Evolutionary conservation across 1,284 basidiomycete genomes (phyloP).

Genomic region (Melampsora americana): DNA sequence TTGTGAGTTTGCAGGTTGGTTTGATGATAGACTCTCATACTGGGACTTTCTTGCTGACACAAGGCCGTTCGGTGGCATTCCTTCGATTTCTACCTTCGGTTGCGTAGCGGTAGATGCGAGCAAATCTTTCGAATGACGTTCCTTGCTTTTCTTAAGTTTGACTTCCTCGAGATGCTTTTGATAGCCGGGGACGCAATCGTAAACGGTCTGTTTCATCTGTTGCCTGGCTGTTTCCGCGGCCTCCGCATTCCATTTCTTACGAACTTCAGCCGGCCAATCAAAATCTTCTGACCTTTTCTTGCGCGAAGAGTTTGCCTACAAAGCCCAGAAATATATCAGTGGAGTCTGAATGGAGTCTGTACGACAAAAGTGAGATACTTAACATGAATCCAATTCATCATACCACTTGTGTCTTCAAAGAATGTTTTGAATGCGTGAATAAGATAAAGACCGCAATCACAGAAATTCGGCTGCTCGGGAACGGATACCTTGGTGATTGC

Average conservation of each 20-base stretch:
- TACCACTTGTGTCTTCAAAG: conserved; percentile 60
- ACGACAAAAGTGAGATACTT: not conserved
- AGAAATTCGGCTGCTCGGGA: conserved; percentile 74
- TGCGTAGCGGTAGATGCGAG: no score
- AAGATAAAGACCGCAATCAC: conserved; percentile 79
- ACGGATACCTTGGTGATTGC: conserved; percentile 57
- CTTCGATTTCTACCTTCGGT: no score
- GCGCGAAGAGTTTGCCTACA: not conserved
- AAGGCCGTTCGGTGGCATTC: no score
- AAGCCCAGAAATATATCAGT: not conserved
- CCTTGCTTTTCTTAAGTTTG: not conserved
- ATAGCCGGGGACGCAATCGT: not conserved
- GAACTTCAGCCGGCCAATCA: not conserved
- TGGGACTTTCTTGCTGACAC: no score
- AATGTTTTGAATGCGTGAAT: conserved; percentile 74
- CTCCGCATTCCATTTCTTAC: not conserved
- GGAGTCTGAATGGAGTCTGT: not conserved
- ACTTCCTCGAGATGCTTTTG: not conserved
- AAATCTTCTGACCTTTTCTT: not conserved
- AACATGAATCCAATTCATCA: conserved; percentile 31
- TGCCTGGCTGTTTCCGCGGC: not conserved
- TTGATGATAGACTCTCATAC: no score
- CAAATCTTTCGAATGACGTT: not conserved
- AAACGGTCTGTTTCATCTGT: not conserved
- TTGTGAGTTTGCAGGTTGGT: no score